A percentile compares a stretch with the other conserved stretches of the same genome.
Conservation (phyloP, 495 filamentous ascomycete species). For the Talaromyces thailandensis region DNA sequence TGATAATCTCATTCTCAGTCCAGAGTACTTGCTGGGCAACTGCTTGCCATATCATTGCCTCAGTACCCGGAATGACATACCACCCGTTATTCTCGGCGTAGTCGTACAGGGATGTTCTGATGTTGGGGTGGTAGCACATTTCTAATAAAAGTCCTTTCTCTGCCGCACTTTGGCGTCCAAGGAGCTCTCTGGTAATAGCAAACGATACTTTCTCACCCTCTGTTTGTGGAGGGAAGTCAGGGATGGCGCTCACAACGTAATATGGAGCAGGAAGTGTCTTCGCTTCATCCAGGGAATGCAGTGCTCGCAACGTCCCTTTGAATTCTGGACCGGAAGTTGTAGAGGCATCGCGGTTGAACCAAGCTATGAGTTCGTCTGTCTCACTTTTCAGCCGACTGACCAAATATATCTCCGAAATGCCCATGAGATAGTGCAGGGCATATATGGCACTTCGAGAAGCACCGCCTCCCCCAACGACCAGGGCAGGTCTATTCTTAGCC, state of each 20-base stretch:
- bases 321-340: neutral
- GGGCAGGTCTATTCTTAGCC: constrained; percentile 12
- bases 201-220: neutral
- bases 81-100: neutral
- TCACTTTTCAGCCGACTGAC: neutral
- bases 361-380: neutral
- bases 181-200: neutral
- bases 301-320: neutral
- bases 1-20: constrained; percentile 1
- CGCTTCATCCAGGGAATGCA: neutral
- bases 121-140: constrained; percentile 1
- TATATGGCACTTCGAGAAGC: constrained; percentile 33
- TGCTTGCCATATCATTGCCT: constrained; percentile 2
- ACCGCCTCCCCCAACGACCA: constrained; percentile 37
- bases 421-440: constrained; percentile 13
- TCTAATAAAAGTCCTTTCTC: constrained; percentile 2
- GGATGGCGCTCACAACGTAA: constrained; percentile 2
- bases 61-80: neutral
- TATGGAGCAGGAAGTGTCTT: neutral
- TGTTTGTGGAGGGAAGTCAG: constrained; percentile 1
- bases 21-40: neutral
- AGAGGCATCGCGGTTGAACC: neutral
- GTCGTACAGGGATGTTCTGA: neutral
- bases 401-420: neutral
- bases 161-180: neutral